Evolutionary conservation across 805 yeast species (phyloP).

Genomic region (Sugiyamaella mastotermitis): DNA sequence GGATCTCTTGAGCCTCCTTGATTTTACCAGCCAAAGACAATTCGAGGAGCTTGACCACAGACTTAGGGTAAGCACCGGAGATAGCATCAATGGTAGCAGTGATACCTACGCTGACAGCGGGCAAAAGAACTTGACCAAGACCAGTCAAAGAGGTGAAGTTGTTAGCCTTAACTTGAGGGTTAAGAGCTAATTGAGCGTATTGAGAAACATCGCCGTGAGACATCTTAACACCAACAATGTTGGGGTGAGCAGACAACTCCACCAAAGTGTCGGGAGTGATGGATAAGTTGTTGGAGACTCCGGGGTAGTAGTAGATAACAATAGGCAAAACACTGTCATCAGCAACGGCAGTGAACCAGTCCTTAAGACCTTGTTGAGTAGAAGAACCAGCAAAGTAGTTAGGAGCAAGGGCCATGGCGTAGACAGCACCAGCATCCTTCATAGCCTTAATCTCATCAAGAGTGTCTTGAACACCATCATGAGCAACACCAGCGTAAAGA

Average conservation of each 20-base stretch:
- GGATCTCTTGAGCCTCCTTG: slow-evolving; percentile 39
- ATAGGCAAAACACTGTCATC: slow-evolving; percentile 39
- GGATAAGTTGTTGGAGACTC: slow-evolving; percentile 40
- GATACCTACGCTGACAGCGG: slow-evolving; percentile 42
- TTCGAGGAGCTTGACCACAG: slow-evolving; percentile 38
- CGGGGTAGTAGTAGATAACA: slow-evolving; percentile 43
- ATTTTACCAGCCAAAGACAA: slow-evolving; percentile 36
- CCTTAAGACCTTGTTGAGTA: slow-evolving; percentile 41
- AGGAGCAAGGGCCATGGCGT: slow-evolving; percentile 36
- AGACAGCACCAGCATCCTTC: slow-evolving; percentile 26
- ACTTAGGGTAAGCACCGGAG: slow-evolving; percentile 48
- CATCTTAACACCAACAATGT: slow-evolving; percentile 46
- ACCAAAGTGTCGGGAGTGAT: slow-evolving; percentile 36
- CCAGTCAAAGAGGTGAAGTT: slow-evolving; percentile 45
- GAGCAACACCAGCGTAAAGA: slow-evolving; percentile 45
- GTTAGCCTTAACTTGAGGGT: slow-evolving; percentile 34
- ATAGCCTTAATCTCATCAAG: slow-evolving; percentile 28
- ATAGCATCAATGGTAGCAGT: slow-evolving; percentile 49
- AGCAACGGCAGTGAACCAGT: slow-evolving; percentile 41
- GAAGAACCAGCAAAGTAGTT: slow-evolving; percentile 44
- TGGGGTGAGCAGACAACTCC: slow-evolving; percentile 39
- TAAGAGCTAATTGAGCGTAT: slow-evolving; percentile 40
- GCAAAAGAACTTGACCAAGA: slow-evolving; percentile 45
- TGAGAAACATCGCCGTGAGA: slow-evolving; percentile 47
- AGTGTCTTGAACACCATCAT: slow-evolving; percentile 41